Percentiles rank a stretch among this genome's conserved stretches.
Conservation (phyloP, 768 basidiomycete species). For the Leccinum aurantiacum region DNA sequence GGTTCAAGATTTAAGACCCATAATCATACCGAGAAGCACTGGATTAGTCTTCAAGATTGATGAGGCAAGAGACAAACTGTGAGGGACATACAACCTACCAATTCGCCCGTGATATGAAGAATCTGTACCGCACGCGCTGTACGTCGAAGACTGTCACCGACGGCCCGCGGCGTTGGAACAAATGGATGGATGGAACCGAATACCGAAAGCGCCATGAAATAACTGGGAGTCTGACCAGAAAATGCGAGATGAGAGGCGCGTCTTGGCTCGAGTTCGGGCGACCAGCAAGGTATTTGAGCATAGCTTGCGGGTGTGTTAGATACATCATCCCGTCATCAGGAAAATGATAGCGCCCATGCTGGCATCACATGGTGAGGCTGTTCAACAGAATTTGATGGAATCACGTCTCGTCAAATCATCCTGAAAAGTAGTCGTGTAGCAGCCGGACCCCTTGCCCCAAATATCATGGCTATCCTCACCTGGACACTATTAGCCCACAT, state of each 20-base stretch:
- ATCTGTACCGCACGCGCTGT: conserved; percentile 3
- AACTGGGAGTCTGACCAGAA: conserved; percentile 11
- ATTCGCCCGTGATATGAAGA: conserved; percentile 18
- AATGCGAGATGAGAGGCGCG: neutral
- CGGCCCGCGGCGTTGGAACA: neutral
- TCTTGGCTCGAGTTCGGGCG: too few relatives aligned
- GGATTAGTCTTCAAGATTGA: conserved; percentile 14
- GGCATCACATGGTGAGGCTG: neutral
- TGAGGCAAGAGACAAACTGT: neutral
- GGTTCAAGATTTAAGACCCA: neutral
- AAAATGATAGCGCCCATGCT: neutral
- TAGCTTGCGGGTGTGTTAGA: neutral
- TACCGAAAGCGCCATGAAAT: conserved; percentile 3
- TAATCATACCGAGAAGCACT: conserved; percentile 15
- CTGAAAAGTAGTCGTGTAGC: neutral
- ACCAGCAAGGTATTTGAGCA: neutral
- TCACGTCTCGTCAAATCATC: neutral
- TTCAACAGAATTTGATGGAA: neutral
- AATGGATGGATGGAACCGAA: neutral
- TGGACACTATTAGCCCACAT: neutral
- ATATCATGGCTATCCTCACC: neutral
- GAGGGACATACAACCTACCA: conserved; percentile 10
- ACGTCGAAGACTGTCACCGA: neutral
- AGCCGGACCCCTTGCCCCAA: too few relatives aligned
- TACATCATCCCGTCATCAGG: neutral